Evolutionary conservation across 2,329 filamentous ascomycete species (phyloP), one percentile per base, ranked within the genome.

Genomic region (Alternaria consortialis): DNA sequence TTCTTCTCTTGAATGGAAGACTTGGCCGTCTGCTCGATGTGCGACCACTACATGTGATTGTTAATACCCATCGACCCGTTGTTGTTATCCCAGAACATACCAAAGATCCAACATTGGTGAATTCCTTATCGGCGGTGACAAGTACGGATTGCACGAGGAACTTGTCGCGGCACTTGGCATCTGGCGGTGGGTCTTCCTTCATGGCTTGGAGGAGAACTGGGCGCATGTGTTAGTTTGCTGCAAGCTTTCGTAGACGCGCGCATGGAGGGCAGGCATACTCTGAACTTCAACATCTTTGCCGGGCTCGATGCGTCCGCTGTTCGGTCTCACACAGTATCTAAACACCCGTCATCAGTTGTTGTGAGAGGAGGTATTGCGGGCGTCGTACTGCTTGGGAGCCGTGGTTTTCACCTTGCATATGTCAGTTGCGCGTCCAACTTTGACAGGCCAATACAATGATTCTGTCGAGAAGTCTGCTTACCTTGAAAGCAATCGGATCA

Each of bases 251-350:
- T 61, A 60, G 60, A 34, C 50, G 44, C 37, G 64, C 65, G 47
- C 53, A 58, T 52, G 25, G 62, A 40, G 50, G 51, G 20, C 34
- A 55, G 55, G 58, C 86, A 71, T 85, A 97, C 94, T 94, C 79
- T 94, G 90, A 67, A 99, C 94, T 80, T 97, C 93, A 69, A 99
- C 94, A 79, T 91, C 87, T 79, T 91, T 88, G 71, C 93, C 92
- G 39, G 94, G 90, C 78, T 97, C 94, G 79, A 99, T 95, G 79
- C 94, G 91, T 74, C 95, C 95, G 53, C 94, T 97, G 84, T 99
- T 98, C 58, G 95, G 94, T 74, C 95, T 90, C 60, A 98, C 94
- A 80, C 95, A 98, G 84, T 99, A 99, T 85, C 94, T 97, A 74
- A 62, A 75, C 56, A 65, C 50, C 58, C 42, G 63, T 60, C 56